Percentiles rank a stretch among this genome's conserved stretches.
phyloP scores from a whole-genome alignment of 2,329 filamentous ascomycete genomes.

The Exophiala dermatitidis region DNA sequence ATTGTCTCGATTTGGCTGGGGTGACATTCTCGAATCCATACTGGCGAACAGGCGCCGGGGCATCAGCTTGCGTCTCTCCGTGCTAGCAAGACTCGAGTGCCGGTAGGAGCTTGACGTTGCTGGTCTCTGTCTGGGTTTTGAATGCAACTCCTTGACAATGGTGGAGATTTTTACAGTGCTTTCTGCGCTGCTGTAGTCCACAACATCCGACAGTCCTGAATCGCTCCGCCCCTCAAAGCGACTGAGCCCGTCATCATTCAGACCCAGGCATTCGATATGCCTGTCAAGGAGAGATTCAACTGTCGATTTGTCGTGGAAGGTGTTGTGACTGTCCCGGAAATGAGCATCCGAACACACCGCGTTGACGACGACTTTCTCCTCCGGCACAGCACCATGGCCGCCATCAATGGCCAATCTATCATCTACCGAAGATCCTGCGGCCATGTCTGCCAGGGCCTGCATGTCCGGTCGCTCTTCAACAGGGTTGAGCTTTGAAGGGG shows the following conservation, averaged over 20 bases:
- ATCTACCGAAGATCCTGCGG: not conserved
- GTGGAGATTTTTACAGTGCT: constrained; percentile 8
- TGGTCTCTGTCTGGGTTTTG: constrained; percentile 8
- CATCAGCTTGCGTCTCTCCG: constrained; percentile 17
- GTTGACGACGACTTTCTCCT: not conserved
- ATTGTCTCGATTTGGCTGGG: not conserved
- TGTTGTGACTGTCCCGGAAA: constrained; percentile 7
- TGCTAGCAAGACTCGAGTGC: constrained; percentile 22
- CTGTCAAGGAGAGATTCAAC: constrained; percentile 27
- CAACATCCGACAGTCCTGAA: not conserved
- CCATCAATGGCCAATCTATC: not conserved
- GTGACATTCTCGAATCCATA: constrained; percentile 20
- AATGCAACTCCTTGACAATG: not conserved
- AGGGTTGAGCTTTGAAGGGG: constrained; percentile 13
- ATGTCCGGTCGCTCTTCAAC: constrained; percentile 17
- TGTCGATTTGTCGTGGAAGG: constrained; percentile 26
- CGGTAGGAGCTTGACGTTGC: constrained; percentile 15
- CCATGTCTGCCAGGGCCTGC: constrained; percentile 1
- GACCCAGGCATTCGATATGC: constrained; percentile 27
- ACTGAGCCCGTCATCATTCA: constrained; percentile 9
- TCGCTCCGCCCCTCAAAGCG: constrained; percentile 1
- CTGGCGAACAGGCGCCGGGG: constrained; percentile 25
- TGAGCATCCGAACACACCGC: not conserved
- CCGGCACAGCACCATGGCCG: not conserved
- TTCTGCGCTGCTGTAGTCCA: constrained; percentile 1